phyloP scores from a whole-genome alignment of 768 basidiomycete species.

The Nevesoporus exiguus region DNA sequence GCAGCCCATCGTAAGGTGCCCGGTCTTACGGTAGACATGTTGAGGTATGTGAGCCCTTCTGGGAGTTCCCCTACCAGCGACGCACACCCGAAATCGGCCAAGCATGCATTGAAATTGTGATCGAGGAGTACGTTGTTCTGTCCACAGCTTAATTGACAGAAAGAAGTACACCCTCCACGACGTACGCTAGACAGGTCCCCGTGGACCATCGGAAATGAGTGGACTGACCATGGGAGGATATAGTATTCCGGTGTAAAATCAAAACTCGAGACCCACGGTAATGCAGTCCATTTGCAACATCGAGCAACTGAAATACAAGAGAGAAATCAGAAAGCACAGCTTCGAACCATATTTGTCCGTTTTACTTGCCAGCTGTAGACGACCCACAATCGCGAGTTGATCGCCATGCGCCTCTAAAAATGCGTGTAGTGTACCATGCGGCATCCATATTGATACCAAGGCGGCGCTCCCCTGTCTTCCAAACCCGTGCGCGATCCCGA shows the following conservation, averaged over 20 bases:
- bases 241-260: neutral
- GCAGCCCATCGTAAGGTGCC: slow-evolving; percentile 7
- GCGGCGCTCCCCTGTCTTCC: neutral
- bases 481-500: no score
- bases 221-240: neutral
- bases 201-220: neutral
- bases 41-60: neutral
- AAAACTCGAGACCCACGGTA: neutral
- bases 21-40: neutral
- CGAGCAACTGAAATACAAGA: neutral
- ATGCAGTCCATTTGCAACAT: neutral
- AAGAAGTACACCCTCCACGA: neutral
- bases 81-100: no score
- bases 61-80: neutral
- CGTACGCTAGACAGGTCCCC: neutral
- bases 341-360: neutral
- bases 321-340: neutral
- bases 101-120: neutral
- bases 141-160: neutral
- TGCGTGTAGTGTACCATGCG: neutral
- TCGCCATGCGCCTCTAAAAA: neutral
- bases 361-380: neutral
- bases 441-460: neutral
- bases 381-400: neutral
- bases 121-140: neutral